Base-by-base conservation (phyloP, 78 protist species). In the Dictyostelium discoideum region DNA sequence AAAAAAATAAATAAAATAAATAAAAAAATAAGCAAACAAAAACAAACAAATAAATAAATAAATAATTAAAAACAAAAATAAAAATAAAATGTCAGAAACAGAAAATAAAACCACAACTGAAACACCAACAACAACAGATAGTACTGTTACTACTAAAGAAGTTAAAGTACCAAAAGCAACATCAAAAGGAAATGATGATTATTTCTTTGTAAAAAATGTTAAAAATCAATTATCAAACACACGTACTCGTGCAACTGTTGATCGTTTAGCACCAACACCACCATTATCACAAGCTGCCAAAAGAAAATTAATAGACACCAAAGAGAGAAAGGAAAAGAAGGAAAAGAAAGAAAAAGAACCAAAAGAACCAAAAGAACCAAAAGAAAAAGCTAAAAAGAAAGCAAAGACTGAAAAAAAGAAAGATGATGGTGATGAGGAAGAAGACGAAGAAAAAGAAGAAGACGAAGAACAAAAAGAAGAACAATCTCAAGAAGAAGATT, bases 191-290 rank as follows among this genome's bases (percentile, higher is more conserved):
- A 79, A 79, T 39, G 63, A 79, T 3, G 84, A 79, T 24, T 22
- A 79, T 79, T 79, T n/a, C 63, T 79, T 9, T 24, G 0, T 79
- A 44, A 79, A 79, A 24, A 79, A 79, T 44, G 63, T 79, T 44
- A 79, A 79, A 44, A 37, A 46, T 18, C 69, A 60, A 60, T 5
- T 79, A n/a, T 16, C n/a, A 10, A 18, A 3, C 16, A 20, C 63
- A 9, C 63, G 67, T 44, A 18, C 54, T 20, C 54, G 84, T 44
- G 44, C 48, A 3, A 39, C 37, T 14, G 84, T 79, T 37, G 46
- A 37, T 74, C 81, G 81, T 74, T 74, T 74, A 16, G 42, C 42
- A 16, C 81, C 81, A 74, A 10, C 81, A 32, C 63, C 84, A 44
- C 81, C 39, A 74, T 74, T 37, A 74, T 29, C 81, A 13, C 81